Percentiles rank a stretch among this genome's conserved stretches.
These are phyloP conservation scores for Fusarium sororula DNA, from an alignment of 2,329 filamentous ascomycete species.

Conservation along the genomic window DNA sequence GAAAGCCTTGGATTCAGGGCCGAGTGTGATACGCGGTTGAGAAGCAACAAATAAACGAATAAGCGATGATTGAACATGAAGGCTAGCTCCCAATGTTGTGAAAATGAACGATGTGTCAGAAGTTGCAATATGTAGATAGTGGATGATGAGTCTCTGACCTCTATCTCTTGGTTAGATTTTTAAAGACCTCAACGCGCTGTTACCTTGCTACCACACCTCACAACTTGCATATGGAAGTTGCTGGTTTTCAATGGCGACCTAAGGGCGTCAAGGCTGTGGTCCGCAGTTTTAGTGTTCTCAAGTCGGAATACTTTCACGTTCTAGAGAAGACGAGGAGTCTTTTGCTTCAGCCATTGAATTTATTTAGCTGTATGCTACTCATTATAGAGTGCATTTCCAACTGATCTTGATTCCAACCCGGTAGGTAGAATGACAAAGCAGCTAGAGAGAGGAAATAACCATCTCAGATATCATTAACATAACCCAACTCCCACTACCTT, in stretches of 20 bases:
- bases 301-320: not conserved
- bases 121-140: conserved; percentile 4
- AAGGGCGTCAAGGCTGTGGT: not conserved
- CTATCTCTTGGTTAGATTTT: not conserved
- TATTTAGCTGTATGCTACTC: conserved; percentile 22
- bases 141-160: conserved; percentile 5
- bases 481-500: conserved; percentile 42
- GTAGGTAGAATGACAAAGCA: not conserved
- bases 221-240: not conserved
- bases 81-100: not conserved
- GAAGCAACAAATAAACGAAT: not conserved
- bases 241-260: not conserved
- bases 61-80: not conserved
- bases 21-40: not conserved
- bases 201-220: not conserved
- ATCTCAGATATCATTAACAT: conserved; percentile 29
- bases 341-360: conserved; percentile 13
- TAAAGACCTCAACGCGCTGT: not conserved
- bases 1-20: conserved; percentile 23
- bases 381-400: not conserved
- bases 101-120: not conserved
- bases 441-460: conserved; percentile 24
- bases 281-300: not conserved
- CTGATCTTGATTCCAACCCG: not conserved
- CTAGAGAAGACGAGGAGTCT: not conserved